These are phyloP conservation scores for Cladophialophora psammophila DNA, from an alignment of 2,329 filamentous ascomycete genomes.

Conservation along the genomic window DNA sequence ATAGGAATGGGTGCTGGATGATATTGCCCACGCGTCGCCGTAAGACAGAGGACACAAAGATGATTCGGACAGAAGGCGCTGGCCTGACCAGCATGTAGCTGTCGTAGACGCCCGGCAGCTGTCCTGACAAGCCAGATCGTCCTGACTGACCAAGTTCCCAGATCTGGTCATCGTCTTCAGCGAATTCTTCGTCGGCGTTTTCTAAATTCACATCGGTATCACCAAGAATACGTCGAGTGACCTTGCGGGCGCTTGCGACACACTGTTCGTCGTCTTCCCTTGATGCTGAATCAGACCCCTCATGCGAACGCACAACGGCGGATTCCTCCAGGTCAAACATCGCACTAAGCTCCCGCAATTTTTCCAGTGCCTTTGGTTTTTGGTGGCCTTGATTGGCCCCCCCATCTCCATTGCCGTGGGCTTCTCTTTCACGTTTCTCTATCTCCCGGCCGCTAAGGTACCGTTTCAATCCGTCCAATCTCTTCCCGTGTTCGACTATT, in stretches of 20 bases:
- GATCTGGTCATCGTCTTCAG: conserved; percentile 16
- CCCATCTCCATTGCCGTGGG: conserved; percentile 8
- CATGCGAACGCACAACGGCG: conserved; percentile 38
- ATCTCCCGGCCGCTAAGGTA: conserved; percentile 35
- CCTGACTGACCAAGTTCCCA: conserved; percentile 38
- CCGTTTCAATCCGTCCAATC: conserved; percentile 41
- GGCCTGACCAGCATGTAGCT: conserved; percentile 45
- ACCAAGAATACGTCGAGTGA: conserved; percentile 27
- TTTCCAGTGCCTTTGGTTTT: conserved; percentile 36
- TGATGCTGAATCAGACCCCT: conserved; percentile 35
- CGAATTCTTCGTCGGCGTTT: conserved; percentile 18
- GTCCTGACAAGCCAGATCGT: conserved; percentile 40
- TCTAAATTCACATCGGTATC: conserved; percentile 31
- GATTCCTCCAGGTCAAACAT: conserved; percentile 44
- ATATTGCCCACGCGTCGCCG: conserved; percentile 41
- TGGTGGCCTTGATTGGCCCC: not conserved
- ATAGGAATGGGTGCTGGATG: conserved; percentile 52
- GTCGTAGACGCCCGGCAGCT: conserved; percentile 44
- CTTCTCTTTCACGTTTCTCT: conserved; percentile 27
- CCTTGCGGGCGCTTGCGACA: conserved; percentile 26
- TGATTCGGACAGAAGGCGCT: conserved; percentile 43
- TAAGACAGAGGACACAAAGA: conserved; percentile 46
- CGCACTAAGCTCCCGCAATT: conserved; percentile 42
- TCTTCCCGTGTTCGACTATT: conserved; percentile 42
- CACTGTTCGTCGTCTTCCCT: conserved; percentile 38